Percentiles rank a stretch among this genome's conserved stretches.
phyloP scores from a whole-genome alignment of 2,329 filamentous ascomycete species.

The Penicillium sp. region DNA sequence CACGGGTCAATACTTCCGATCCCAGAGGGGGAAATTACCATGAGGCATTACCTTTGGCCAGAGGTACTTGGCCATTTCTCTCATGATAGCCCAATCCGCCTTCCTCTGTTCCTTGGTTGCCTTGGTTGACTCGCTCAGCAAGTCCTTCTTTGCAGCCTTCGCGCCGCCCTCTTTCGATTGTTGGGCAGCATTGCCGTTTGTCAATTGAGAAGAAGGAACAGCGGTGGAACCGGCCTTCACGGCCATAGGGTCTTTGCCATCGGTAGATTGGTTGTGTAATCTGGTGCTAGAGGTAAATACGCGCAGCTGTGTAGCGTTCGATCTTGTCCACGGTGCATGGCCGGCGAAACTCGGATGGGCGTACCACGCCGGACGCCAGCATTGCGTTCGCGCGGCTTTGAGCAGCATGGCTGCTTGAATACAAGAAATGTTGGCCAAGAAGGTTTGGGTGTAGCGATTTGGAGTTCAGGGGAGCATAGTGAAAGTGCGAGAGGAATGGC shows the following conservation, averaged over 20 bases:
- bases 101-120: slow-evolving; percentile 84
- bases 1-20: slow-evolving; percentile 17
- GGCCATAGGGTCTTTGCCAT: slow-evolving; percentile 13
- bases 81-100: slow-evolving; percentile 98
- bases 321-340: slow-evolving; percentile 23
- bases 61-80: slow-evolving; percentile 91
- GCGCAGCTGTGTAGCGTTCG: slow-evolving; percentile 26
- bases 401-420: slow-evolving; percentile 33
- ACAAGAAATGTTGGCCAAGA: not conserved
- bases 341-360: slow-evolving; percentile 23
- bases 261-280: slow-evolving; percentile 22
- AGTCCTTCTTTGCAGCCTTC: slow-evolving; percentile 48
- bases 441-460: not conserved
- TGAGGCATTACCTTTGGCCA: slow-evolving; percentile 70
- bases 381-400: slow-evolving; percentile 35
- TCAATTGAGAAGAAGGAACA: slow-evolving; percentile 9
- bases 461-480: slow-evolving; percentile 26
- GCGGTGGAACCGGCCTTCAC: slow-evolving; percentile 13
- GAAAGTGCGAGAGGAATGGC: slow-evolving; percentile 12
- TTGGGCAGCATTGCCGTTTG: slow-evolving; percentile 17
- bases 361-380: slow-evolving; percentile 31
- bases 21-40: not conserved
- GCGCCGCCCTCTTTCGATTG: slow-evolving; percentile 23
- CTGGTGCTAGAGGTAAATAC: slow-evolving; percentile 27
- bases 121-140: slow-evolving; percentile 61